A percentile compares a stretch with the other conserved stretches of the same genome.
These are phyloP conservation scores for Oropetium thomaeum DNA, from an alignment of 176 grass and related monocot genomes.

Conservation along the genomic window DNA sequence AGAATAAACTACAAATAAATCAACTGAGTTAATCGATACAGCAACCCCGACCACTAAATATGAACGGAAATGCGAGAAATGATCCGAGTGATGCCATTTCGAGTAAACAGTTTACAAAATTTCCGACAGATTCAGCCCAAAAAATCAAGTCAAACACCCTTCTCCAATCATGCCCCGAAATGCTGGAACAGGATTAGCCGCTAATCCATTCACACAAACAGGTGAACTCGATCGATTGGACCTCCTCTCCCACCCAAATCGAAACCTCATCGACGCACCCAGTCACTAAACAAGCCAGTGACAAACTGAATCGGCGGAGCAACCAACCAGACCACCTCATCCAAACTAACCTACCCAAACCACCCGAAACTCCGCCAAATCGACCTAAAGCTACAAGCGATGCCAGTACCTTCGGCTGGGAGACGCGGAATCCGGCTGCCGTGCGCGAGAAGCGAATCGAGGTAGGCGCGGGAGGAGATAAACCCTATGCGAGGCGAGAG, in stretches of 20 bases:
- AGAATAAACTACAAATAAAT: not conserved
- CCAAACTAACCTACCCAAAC: not conserved
- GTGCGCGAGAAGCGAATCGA: slow-evolving; percentile 16
- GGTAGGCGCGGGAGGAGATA: slow-evolving; percentile 25
- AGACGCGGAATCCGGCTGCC: slow-evolving; percentile 13
- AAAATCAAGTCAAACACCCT: slow-evolving; percentile 12
- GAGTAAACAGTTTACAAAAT: too few relatives aligned
- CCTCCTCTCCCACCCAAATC: not conserved
- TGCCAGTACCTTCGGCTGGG: slow-evolving; percentile 1
- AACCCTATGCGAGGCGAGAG: slow-evolving; percentile 37
- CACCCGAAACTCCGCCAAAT: not conserved
- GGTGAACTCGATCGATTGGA: not conserved
- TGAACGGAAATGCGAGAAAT: not conserved
- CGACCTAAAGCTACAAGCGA: not conserved
- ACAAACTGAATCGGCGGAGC: not conserved
- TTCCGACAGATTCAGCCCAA: not conserved
- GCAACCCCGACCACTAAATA: not conserved
- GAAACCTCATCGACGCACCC: not conserved
- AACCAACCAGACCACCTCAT: not conserved
- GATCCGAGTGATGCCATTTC: not conserved
- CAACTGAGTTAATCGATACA: not conserved
- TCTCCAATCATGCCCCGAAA: not conserved
- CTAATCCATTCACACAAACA: not conserved
- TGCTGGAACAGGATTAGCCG: not conserved
- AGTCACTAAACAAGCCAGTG: not conserved